Conservation (phyloP, 352 stramenopile genomes). For the Phytophthora pluvialis region DNA sequence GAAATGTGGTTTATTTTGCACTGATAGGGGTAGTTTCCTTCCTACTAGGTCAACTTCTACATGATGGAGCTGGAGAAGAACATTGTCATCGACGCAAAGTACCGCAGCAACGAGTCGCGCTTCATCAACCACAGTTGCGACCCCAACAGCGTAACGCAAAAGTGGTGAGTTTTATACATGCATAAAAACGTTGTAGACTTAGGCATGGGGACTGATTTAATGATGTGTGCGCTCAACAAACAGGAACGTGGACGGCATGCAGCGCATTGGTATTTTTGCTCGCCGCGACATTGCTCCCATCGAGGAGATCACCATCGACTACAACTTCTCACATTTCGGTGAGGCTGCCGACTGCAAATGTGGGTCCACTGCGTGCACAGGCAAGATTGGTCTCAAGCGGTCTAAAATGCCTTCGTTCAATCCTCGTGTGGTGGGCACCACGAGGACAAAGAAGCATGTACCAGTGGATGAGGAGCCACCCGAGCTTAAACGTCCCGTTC, state of each 20-base stretch:
- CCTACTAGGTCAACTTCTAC: constrained; percentile 78
- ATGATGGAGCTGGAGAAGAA: constrained; percentile 90
- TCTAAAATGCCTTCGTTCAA: constrained; percentile 44
- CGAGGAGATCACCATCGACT: constrained; percentile 88
- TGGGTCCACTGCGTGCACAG: constrained; percentile 71
- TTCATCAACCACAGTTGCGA: constrained; percentile 97
- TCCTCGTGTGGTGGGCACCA: constrained; percentile 18
- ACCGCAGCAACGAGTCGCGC: constrained; percentile 92
- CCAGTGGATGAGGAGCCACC: constrained; percentile 35
- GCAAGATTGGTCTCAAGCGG: constrained; percentile 80
- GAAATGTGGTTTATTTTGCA: neutral
- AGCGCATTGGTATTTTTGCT: constrained; percentile 84
- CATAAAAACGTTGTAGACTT: neutral
- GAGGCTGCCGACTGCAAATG: constrained; percentile 81
- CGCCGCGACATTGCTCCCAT: constrained; percentile 54
- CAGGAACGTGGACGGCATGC: constrained; percentile 75
- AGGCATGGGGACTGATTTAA: neutral
- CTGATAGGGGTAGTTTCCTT: constrained; percentile 1
- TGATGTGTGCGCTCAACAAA: neutral
- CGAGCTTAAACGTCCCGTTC: constrained; percentile 70
- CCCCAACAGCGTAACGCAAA: constrained; percentile 95
- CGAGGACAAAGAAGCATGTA: constrained; percentile 38
- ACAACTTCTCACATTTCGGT: constrained; percentile 88
- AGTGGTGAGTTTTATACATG: constrained; percentile 63
- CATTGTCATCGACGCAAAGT: constrained; percentile 85